Evolutionary conservation across 345 rosid genomes (phyloP), one percentile per base, ranked within the genome.

Genomic region (Aquilaria yunnanensis): DNA sequence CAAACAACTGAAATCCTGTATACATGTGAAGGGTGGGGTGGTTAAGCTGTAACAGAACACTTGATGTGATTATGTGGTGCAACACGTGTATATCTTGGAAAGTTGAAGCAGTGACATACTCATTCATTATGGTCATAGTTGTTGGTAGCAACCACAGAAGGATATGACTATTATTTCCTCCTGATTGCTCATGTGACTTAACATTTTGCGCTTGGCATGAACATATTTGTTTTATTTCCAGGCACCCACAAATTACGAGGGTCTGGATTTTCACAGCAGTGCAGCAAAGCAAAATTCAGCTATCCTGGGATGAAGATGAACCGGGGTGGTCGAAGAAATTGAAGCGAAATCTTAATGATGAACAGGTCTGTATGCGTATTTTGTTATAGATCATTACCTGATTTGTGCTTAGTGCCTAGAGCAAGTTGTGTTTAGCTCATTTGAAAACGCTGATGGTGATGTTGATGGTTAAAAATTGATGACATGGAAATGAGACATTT

Each of bases 281-380:
- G 95, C 95, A 90, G 76, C 75, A 86, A 72, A 94, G 93, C 70
- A 85, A 77, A 71, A 81, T 88, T 64, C 67, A 81, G 57, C 74
- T 88, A 54, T 67, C 97, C 50, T 94, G 99, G 99, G 99, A 90
- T 78, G 99, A 88, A 51, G 99, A 94, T 82, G 97, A 90, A 71
- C 97, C 99, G 5, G 83, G 88, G 47, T 95, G 97, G 14, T 70
- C 70, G 10, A 94, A 80, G 79, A 83, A 94, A 52, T 77, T 94
- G 74, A 90, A 80, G 47, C 81, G 80, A 70, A 86, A 82, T 70
- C 83, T 88, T 65, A 86, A 79, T 60, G 80, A 81, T 60, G 96
- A 88, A 48, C 96, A 94, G 96, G 98, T 86, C 60, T 23, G 60
- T 65, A n/a, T 51, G 60, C 56, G 1, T 37, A 13, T 34, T 57